These are phyloP conservation scores for Vigna nakashimae DNA, from an alignment of 306 rosid genomes.

Conservation along the genomic window DNA sequence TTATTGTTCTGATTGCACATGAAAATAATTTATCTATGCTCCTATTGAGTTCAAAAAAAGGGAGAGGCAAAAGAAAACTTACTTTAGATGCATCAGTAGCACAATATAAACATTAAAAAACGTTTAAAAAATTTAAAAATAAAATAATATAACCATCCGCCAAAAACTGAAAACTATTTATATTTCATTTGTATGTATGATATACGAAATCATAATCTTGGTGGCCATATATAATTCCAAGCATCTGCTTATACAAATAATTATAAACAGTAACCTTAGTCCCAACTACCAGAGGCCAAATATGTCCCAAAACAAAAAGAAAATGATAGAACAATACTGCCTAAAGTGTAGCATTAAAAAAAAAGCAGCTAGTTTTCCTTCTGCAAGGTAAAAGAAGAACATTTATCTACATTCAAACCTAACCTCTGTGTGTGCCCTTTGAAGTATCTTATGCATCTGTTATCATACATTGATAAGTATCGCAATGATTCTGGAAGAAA, in stretches of 20 bases:
- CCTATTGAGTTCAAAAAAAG: background rate
- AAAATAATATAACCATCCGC: background rate
- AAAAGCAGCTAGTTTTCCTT: slow-evolving; percentile 20
- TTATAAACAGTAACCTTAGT: background rate
- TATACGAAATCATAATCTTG: slow-evolving; percentile 3
- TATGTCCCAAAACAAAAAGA: slow-evolving; percentile 1
- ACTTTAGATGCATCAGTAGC: too few species aligned
- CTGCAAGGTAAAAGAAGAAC: background rate
- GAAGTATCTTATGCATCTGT: slow-evolving; percentile 89
- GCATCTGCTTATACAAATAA: background rate
- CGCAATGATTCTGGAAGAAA: slow-evolving; percentile 74
- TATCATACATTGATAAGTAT: slow-evolving; percentile 94
- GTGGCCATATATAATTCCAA: slow-evolving; percentile 20
- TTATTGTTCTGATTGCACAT: background rate
- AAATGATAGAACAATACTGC: slow-evolving; percentile 13
- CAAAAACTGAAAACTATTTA: slow-evolving; percentile 25
- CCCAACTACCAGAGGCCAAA: slow-evolving; percentile 8
- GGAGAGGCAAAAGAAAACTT: too few species aligned
- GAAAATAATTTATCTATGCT: slow-evolving; percentile 25
- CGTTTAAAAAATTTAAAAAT: background rate
- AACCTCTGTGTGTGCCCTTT: slow-evolving; percentile 97
- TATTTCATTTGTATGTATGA: slow-evolving; percentile 6
- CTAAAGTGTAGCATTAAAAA: background rate
- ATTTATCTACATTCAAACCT: slow-evolving; percentile 53
- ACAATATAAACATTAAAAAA: background rate